Percentiles rank a stretch among this genome's conserved stretches.
Evolutionary conservation across 2,329 filamentous ascomycete genomes (phyloP).

Genomic region (Tolypocladium ophioglossoides): DNA sequence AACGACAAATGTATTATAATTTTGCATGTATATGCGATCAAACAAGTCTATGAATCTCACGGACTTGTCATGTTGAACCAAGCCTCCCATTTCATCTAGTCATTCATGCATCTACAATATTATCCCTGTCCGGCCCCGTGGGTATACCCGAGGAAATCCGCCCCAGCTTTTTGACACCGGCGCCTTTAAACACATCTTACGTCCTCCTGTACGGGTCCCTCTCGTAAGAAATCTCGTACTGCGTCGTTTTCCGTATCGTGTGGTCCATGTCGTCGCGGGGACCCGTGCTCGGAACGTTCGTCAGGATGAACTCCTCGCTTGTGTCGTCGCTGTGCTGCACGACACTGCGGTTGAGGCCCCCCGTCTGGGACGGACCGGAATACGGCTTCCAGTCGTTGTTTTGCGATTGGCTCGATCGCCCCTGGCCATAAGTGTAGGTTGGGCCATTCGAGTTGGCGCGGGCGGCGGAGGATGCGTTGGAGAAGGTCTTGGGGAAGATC

Average conservation of each 20-base stretch:
- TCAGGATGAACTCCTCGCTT: conserved; percentile 25
- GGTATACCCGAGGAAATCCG: background rate
- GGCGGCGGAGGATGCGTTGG: conserved; percentile 3
- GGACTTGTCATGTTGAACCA: background rate
- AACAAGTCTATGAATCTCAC: too few relatives aligned
- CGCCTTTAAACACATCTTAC: background rate
- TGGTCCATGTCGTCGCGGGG: conserved; percentile 3
- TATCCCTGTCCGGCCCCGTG: background rate
- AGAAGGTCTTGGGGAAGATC: conserved; percentile 24
- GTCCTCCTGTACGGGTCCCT: conserved; percentile 1
- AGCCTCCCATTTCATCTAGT: background rate
- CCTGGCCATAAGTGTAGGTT: conserved; percentile 10
- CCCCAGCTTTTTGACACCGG: background rate
- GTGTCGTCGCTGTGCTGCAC: conserved; percentile 16
- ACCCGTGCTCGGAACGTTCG: conserved; percentile 8
- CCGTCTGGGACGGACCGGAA: conserved; percentile 17
- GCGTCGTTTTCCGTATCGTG: conserved; percentile 24
- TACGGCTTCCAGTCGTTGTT: conserved; percentile 22
- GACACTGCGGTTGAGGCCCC: conserved; percentile 14
- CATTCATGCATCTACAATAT: background rate
- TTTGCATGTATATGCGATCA: background rate
- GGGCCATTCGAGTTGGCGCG: conserved; percentile 7
- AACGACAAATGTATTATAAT: background rate
- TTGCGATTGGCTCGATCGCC: conserved; percentile 4
- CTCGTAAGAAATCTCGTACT: conserved; percentile 25